Evolutionary conservation across 2,329 filamentous ascomycete genomes (phyloP).

Genomic region (Paradendryphiella salina): DNA sequence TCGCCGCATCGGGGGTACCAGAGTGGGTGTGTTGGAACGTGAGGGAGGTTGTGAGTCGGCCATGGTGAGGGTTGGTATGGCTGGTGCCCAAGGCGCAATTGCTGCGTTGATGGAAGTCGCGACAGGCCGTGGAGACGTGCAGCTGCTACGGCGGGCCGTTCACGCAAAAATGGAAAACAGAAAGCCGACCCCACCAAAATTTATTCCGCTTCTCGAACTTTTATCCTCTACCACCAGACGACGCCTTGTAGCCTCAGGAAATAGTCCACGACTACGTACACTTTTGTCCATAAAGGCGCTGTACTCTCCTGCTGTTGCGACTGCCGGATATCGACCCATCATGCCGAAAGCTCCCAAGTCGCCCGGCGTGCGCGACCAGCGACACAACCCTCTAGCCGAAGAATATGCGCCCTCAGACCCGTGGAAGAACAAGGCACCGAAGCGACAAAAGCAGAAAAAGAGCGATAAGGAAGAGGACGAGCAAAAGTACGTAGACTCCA

Average conservation of each 20-base stretch:
- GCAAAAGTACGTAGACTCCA: constrained; percentile 80
- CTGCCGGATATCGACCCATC: neutral
- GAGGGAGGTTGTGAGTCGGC: constrained; percentile 41
- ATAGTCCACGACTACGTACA: neutral
- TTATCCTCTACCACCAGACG: constrained; percentile 5
- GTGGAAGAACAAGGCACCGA: constrained; percentile 69
- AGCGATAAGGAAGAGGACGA: constrained; percentile 60
- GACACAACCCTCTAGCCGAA: constrained; percentile 89
- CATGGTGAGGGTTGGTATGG: constrained; percentile 29
- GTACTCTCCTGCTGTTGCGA: neutral
- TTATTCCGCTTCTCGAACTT: constrained; percentile 15
- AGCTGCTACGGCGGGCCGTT: constrained; percentile 20
- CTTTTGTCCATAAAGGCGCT: neutral
- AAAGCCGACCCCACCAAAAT: constrained; percentile 19
- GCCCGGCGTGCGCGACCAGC: constrained; percentile 61
- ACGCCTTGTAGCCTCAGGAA: neutral
- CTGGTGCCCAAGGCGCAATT: constrained; percentile 9
- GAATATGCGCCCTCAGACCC: constrained; percentile 74
- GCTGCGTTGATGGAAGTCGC: constrained; percentile 7
- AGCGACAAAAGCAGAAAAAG: constrained; percentile 62
- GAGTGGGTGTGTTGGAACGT: constrained; percentile 43
- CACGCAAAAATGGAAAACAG: constrained; percentile 7
- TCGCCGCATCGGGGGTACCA: constrained; percentile 62
- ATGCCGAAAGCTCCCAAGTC: constrained; percentile 79
- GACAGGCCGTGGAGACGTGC: constrained; percentile 13